Evolutionary conservation across 352 stramenopile species (phyloP).

Genomic region (Globisporangium yorkense): DNA sequence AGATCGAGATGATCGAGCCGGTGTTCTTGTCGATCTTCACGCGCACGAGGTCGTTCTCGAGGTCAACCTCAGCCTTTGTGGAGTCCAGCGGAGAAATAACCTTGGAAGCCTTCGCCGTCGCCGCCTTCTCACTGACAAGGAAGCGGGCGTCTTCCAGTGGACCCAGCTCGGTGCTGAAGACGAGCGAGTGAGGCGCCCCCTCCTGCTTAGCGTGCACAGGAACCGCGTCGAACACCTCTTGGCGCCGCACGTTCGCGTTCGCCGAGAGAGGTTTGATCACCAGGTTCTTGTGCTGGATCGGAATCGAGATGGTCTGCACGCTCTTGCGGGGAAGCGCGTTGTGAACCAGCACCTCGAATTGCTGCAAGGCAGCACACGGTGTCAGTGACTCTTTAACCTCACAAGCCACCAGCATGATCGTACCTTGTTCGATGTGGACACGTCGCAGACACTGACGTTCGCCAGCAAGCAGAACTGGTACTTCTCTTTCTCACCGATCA

Average conservation of each 20-base stretch:
- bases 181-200: constrained; percentile 53
- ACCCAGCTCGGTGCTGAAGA: constrained; percentile 58
- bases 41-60: constrained; percentile 60
- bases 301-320: constrained; percentile 54
- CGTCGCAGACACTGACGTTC: constrained; percentile 92
- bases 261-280: constrained; percentile 34
- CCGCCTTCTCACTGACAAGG: constrained; percentile 35
- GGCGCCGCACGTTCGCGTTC: constrained; percentile 23
- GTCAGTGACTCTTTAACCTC: background rate
- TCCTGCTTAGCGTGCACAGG: constrained; percentile 43
- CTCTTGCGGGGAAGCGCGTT: constrained; percentile 55
- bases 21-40: constrained; percentile 46
- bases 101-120: background rate
- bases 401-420: background rate
- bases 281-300: constrained; percentile 38
- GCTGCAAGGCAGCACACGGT: constrained; percentile 8
- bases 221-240: constrained; percentile 48
- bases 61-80: constrained; percentile 23
- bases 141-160: constrained; percentile 46
- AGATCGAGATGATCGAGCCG: constrained; percentile 49
- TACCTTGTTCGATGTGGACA: constrained; percentile 52
- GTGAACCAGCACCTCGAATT: constrained; percentile 72
- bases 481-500: constrained; percentile 59
- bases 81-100: background rate
- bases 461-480: constrained; percentile 65